A percentile compares a stretch with the other conserved stretches of the same genome.
These are phyloP conservation scores for Dictyostelium discoideum DNA, from an alignment of 78 protist species.

Conservation along the genomic window DNA sequence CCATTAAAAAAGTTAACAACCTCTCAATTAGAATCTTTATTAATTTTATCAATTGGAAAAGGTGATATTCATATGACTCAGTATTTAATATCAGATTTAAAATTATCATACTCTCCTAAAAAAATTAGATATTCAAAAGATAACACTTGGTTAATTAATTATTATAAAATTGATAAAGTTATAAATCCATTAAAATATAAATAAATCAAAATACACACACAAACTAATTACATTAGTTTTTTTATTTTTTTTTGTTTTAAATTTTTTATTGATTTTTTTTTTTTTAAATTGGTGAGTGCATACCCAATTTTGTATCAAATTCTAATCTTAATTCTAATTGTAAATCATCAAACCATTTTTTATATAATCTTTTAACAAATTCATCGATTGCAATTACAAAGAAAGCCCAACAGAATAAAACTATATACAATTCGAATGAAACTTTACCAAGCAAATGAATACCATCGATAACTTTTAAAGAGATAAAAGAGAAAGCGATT, in stretches of 20 bases:
- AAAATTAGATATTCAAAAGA: neutral
- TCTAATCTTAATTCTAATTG: slow-evolving; percentile 76
- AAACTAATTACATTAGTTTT: too few relatives aligned
- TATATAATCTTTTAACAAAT: slow-evolving; percentile 49
- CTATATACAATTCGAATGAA: slow-evolving; percentile 34
- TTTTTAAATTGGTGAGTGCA: slow-evolving; percentile 10
- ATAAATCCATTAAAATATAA: too few relatives aligned
- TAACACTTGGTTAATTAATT: neutral
- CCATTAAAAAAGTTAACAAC: neutral
- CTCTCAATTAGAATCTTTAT: neutral
- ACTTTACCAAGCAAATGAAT: slow-evolving; percentile 28
- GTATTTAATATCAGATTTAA: neutral
- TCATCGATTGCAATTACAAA: slow-evolving; percentile 60
- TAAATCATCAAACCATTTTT: slow-evolving; percentile 73
- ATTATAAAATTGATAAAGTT: neutral
- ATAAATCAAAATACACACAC: too few relatives aligned
- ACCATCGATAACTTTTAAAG: slow-evolving; percentile 57
- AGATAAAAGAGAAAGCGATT: slow-evolving; percentile 44
- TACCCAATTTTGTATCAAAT: slow-evolving; percentile 80
- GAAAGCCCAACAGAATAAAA: slow-evolving; percentile 76
- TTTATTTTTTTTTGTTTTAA: too few relatives aligned
- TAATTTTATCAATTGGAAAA: neutral
- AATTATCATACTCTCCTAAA: neutral
- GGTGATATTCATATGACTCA: neutral
- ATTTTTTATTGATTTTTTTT: neutral